phyloP scores from a whole-genome alignment of 2,329 filamentous ascomycete species.

The Xylariaceae sp. region DNA sequence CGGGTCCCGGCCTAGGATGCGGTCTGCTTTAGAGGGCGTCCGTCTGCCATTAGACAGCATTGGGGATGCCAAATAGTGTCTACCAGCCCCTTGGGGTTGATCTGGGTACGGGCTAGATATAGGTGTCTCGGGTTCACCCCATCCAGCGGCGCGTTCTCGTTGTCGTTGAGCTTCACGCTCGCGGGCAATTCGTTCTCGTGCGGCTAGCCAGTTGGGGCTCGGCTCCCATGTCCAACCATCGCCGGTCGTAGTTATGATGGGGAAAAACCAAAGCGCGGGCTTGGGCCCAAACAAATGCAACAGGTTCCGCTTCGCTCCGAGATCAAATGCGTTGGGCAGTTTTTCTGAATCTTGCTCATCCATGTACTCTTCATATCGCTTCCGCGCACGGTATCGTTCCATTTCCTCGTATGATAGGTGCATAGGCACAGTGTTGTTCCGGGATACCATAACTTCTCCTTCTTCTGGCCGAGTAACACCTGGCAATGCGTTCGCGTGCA shows the following conservation, averaged over 20 bases:
- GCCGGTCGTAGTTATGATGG: slow-evolving; percentile 83
- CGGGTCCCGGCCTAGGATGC: slow-evolving; percentile 62
- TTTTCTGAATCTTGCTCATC: slow-evolving; percentile 88
- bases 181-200: slow-evolving; percentile 65
- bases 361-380: slow-evolving; percentile 73
- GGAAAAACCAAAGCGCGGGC: slow-evolving; percentile 76
- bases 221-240: slow-evolving; percentile 96
- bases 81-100: slow-evolving; percentile 38
- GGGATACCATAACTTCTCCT: slow-evolving; percentile 65
- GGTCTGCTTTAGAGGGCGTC: slow-evolving; percentile 62
- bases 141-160: slow-evolving; percentile 70
- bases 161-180: slow-evolving; percentile 66
- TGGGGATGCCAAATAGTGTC: slow-evolving; percentile 42
- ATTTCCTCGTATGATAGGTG: slow-evolving; percentile 61
- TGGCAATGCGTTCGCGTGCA: slow-evolving; percentile 80
- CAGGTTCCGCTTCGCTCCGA: slow-evolving; percentile 82
- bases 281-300: slow-evolving; percentile 79
- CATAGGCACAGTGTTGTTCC: slow-evolving; percentile 41
- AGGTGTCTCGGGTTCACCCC: slow-evolving; percentile 56
- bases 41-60: slow-evolving; percentile 41
- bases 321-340: slow-evolving; percentile 91
- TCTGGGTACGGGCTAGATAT: slow-evolving; percentile 29
- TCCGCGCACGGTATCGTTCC: slow-evolving; percentile 60
- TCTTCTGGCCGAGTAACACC: slow-evolving; percentile 83
- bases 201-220: slow-evolving; percentile 77